Evolutionary conservation across 305 asterid species (phyloP), one percentile per base, ranked within the genome.

Genomic region (Fraxinus ornus): DNA sequence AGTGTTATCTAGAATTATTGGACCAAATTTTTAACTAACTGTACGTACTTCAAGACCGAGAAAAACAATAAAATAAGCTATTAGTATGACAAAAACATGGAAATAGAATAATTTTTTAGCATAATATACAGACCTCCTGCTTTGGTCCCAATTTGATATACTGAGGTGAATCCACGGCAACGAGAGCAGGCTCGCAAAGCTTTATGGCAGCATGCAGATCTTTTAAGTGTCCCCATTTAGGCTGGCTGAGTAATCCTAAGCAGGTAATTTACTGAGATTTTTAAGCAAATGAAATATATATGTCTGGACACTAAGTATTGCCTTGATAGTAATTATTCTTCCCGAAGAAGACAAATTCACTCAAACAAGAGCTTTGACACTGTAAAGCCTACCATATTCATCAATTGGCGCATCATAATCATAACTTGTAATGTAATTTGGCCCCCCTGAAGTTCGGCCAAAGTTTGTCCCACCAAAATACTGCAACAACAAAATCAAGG

Each of bases 381-480:
- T 73, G 75, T 24, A 76, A 75, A 71, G 24, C 88, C 73, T 87
- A 95, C 98, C 99, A 85, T 95, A 95, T 88, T 95, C 99, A 88
- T 95, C 97, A 75, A 95, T 87, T 75, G 98, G 98, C 75, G 99
- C 99, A 87, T 95, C 99, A 82, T 95, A 95, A 83, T 95, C 98
- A 81, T 95, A 95, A 90, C 98, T 95, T 78, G 99, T 95, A 81
- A 95, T 91, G 85, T 87, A 88, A 83, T 89, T 91, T 83, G 99
- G 99, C 60, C 99, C 99, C 78, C 99, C 99, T 75, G 99, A 83
- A 86, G 97, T 92, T 82, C 99, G 93, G 74, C 92, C 99, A 77
- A 95, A 95, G 87, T 95, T 95, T 85, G 99, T 95, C 84, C 99
- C 99, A 64, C 99, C 99, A 92, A 92, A 94, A 87, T 91, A 95